Percentiles rank a stretch among this genome's conserved stretches.
These are phyloP conservation scores for Phytophthora sp. DNA, from an alignment of 352 stramenopile genomes.

Conservation along the genomic window DNA sequence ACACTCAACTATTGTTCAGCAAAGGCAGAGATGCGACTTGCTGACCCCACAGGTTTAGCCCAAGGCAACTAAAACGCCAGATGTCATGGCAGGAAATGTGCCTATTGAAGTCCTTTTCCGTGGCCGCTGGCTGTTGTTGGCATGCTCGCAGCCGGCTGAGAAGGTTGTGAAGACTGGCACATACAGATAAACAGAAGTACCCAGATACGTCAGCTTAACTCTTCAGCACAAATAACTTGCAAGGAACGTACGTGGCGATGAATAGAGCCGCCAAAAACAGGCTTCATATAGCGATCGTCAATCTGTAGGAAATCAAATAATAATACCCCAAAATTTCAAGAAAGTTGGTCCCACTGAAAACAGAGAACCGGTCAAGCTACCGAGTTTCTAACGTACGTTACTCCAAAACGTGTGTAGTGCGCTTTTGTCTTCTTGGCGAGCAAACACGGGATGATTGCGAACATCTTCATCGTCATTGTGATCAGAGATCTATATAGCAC, in stretches of 20 bases:
- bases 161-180: background rate
- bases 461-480: constrained; percentile 45
- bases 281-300: constrained; percentile 75
- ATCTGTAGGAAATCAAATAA: constrained; percentile 36
- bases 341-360: background rate
- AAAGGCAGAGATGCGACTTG: constrained; percentile 23
- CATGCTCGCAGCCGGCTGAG: background rate
- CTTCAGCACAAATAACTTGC: background rate
- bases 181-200: background rate
- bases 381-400: constrained; percentile 38
- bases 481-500: constrained; percentile 43
- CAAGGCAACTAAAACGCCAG: background rate
- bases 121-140: constrained; percentile 2
- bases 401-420: constrained; percentile 71
- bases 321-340: background rate
- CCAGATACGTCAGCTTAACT: background rate
- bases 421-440: constrained; percentile 32
- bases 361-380: background rate
- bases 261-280: constrained; percentile 60
- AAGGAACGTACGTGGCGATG: constrained; percentile 24
- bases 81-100: background rate
- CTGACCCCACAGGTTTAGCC: constrained; percentile 19
- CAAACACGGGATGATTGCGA: constrained; percentile 25
- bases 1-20: background rate
- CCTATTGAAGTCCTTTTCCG: constrained; percentile 18